These are phyloP conservation scores for Nymphaea thermarum DNA, from an alignment of 164 flowering plant species.

Conservation along the genomic window DNA sequence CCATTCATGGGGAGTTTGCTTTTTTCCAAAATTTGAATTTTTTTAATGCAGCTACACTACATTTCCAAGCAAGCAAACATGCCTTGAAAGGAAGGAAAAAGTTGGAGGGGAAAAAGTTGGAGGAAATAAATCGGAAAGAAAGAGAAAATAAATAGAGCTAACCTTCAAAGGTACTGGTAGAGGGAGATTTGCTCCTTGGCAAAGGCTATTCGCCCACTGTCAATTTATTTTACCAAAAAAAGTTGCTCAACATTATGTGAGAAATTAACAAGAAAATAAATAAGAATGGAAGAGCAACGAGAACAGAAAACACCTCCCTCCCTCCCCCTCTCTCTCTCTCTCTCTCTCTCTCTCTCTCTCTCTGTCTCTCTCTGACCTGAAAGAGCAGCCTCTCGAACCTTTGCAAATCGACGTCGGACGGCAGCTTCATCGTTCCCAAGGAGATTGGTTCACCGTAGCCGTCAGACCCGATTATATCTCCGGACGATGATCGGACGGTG, in stretches of 20 bases:
- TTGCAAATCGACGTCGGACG: constrained; percentile 34
- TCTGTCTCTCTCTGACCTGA: constrained; percentile 26
- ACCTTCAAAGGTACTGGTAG: constrained; percentile 83
- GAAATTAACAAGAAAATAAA: not conserved
- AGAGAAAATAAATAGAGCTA: not conserved
- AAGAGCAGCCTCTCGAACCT: constrained; percentile 65
- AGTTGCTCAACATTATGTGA: not conserved
- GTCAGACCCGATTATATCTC: constrained; percentile 12
- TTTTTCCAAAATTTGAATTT: no score
- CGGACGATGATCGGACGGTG: not conserved
- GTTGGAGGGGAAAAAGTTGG: no score
- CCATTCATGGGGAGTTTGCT: no score
- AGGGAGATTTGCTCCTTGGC: constrained; percentile 82
- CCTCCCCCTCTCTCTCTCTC: not conserved
- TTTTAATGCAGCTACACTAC: no score
- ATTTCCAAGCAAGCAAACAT: no score
- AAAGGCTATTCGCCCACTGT: constrained; percentile 91
- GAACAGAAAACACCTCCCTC: not conserved
- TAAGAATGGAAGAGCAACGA: not conserved
- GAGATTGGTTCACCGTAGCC: constrained; percentile 55
- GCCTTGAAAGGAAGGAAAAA: no score
- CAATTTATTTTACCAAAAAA: not conserved
- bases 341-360: not conserved
- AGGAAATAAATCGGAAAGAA: not conserved
- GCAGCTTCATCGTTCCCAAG: constrained; percentile 76